Evolutionary conservation across 1,284 basidiomycete genomes (phyloP).

Genomic region (Porphyrellus sp.): DNA sequence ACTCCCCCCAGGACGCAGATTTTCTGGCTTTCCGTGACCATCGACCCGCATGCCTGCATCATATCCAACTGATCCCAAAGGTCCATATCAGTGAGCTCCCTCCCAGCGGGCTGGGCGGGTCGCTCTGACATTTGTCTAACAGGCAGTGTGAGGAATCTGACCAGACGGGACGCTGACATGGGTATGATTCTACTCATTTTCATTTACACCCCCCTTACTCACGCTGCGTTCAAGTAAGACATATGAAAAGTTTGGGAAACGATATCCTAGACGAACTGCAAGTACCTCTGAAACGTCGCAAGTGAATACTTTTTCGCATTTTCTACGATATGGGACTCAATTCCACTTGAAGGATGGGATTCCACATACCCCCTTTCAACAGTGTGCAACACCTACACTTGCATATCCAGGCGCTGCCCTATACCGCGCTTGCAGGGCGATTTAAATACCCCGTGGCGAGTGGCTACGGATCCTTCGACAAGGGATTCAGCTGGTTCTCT

Average conservation of each 20-base stretch:
- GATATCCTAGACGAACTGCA: constrained; percentile 47
- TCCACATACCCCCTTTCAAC: constrained; percentile 80
- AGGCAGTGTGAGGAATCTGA: constrained; percentile 26
- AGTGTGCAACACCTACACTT: constrained; percentile 80
- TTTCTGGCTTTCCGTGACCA: constrained; percentile 33
- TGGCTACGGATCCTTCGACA: constrained; percentile 44
- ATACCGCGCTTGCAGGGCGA: constrained; percentile 43
- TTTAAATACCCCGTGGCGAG: constrained; percentile 57
- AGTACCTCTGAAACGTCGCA: constrained; percentile 41
- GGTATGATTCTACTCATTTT: constrained; percentile 15
- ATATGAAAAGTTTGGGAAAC: constrained; percentile 62
- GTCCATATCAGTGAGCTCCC: constrained; percentile 25
- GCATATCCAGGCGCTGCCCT: constrained; percentile 73
- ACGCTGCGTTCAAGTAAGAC: constrained; percentile 37
- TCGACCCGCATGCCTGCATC: constrained; percentile 25
- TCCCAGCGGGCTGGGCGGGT: no score
- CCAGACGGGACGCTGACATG: constrained; percentile 22
- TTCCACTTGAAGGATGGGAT: constrained; percentile 56
- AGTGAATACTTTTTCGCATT: constrained; percentile 36
- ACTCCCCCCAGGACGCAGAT: constrained; percentile 21
- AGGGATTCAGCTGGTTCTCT: constrained; percentile 79
- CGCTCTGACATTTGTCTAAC: not conserved
- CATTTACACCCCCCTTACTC: not conserved
- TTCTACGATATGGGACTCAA: not conserved
- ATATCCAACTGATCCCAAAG: constrained; percentile 31